Evolutionary conservation across 2,329 filamentous ascomycete species (phyloP).

Genomic region (Exophiala phaeomuriformis): DNA sequence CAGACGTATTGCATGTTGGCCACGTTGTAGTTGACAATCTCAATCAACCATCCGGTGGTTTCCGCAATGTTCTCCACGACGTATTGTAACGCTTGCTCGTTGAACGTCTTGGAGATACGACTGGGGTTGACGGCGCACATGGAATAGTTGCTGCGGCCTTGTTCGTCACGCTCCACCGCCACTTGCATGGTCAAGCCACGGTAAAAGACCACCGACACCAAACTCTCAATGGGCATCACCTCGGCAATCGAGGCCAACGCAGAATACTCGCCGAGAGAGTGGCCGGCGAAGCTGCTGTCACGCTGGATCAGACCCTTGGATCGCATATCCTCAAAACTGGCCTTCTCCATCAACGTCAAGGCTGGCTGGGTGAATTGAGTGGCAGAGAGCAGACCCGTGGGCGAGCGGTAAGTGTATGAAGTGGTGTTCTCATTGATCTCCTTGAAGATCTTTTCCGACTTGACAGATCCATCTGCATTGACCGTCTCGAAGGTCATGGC

Average conservation of each 20-base stretch:
- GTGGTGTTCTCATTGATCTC: constrained; percentile 87
- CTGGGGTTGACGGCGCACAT: constrained; percentile 99
- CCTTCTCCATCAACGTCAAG: constrained; percentile 98
- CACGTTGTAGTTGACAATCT: constrained; percentile 95
- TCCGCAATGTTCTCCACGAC: constrained; percentile 93
- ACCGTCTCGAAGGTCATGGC: constrained; percentile 99
- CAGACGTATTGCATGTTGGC: constrained; percentile 64
- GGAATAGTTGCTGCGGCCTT: constrained; percentile 92
- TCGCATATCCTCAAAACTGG: constrained; percentile 98
- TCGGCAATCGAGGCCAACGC: constrained; percentile 92
- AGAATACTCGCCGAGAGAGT: constrained; percentile 97
- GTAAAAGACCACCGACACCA: constrained; percentile 99
- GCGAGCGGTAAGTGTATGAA: constrained; percentile 95
- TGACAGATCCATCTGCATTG: constrained; percentile 79
- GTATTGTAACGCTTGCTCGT: constrained; percentile 92
- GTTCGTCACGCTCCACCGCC: constrained; percentile 88
- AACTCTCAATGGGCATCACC: constrained; percentile 98
- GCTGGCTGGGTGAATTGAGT: constrained; percentile 98
- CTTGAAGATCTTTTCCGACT: constrained; percentile 99
- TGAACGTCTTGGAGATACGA: constrained; percentile 97
- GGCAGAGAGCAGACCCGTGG: constrained; percentile 86
- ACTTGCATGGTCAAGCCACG: constrained; percentile 99
- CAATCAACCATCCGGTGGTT: constrained; percentile 87
- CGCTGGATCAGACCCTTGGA: constrained; percentile 90
- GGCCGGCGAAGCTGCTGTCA: constrained; percentile 94